Evolutionary conservation across 257 asterid genomes (phyloP).

Genomic region (Cynanchum wilfordii): DNA sequence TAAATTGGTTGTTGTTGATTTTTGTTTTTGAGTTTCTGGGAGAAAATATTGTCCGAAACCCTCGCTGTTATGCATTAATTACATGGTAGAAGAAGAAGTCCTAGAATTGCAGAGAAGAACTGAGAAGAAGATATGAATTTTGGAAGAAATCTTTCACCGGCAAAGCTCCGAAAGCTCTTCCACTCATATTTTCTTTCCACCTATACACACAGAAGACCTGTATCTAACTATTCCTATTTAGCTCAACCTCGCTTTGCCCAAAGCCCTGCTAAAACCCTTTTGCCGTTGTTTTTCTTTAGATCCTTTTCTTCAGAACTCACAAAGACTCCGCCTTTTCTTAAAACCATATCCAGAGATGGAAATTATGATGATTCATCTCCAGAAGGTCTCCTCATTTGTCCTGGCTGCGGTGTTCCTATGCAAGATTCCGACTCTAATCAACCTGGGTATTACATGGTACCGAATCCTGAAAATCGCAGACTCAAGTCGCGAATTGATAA

Average conservation of each 20-base stretch:
- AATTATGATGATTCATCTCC: conserved; percentile 59
- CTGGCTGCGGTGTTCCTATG: conserved; percentile 82
- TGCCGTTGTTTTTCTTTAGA: conserved; percentile 24
- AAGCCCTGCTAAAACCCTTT: conserved; percentile 54
- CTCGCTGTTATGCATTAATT: not conserved
- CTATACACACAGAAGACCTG: conserved; percentile 24
- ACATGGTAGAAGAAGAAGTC: not conserved
- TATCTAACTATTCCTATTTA: conserved; percentile 22
- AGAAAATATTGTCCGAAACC: not conserved
- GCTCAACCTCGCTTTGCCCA: conserved; percentile 21
- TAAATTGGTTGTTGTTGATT: no score
- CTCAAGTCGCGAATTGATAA: conserved; percentile 48
- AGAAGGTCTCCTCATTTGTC: conserved; percentile 44
- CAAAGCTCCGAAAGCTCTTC: conserved; percentile 51
- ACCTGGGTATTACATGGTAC: conserved; percentile 55
- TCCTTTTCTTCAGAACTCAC: conserved; percentile 37
- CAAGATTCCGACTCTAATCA: conserved; percentile 63
- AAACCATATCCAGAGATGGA: conserved; percentile 60
- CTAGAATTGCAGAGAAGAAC: not conserved
- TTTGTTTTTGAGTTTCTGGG: not conserved
- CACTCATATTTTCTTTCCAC: conserved; percentile 30
- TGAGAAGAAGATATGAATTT: conserved; percentile 35
- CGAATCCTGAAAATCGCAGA: conserved; percentile 35
- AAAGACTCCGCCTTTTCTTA: conserved; percentile 19
- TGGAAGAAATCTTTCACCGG: conserved; percentile 45